Evolutionary conservation across 2,329 filamentous ascomycete genomes (phyloP), one percentile per base, ranked within the genome.

Genomic region (Botryotinia convoluta): DNA sequence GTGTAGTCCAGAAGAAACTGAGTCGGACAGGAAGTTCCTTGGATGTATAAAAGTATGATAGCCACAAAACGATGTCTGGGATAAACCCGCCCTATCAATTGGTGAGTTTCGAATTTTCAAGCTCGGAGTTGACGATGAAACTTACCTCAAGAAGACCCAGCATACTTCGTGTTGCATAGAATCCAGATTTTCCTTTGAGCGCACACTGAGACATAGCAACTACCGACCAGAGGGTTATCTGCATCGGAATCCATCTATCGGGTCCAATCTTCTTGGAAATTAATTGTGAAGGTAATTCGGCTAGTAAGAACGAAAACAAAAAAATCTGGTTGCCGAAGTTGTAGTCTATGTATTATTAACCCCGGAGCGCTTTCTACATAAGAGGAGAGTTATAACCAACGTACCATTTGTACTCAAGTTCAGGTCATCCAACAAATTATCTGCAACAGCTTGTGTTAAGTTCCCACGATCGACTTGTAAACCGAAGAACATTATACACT

Each of bases 41-140:
- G 0, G 88, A 88, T 63, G 89, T 94, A 83, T 94, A 95, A 82
- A 91, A 95, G 81, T 94, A 94, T 5, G 88, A 90, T 8, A 93
- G 84, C 81, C 91, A 94, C 0, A 92, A 83, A 22, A 92, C 87
- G 35, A 88, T 88, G 74, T 90, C 88, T 0, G 89, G 88, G 68
- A 91, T 90, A 75, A 91, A 91, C 0, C 88, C 88, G 35, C 88
- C 88, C 79, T 87, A 42, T 51, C 9, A 62, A 39, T 26, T 26
- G 29, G 37, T 14, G 42, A 57, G 32, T 29, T 32, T 39, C 16
- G 26, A n/a, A 8, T 7, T 60, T 16, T 20, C 67, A 71, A 62
- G 62, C n/a, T n/a, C 9, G 1, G 8, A 67, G 2, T 35, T 26
- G 1, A 84, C 77, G 2, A 81, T 81, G n/a, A 83, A 77, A 45